Percentiles rank a stretch among this genome's conserved stretches.
These are phyloP conservation scores for Fusarium zealandicum DNA, from an alignment of 2,329 filamentous ascomycete genomes.

Conservation along the genomic window DNA sequence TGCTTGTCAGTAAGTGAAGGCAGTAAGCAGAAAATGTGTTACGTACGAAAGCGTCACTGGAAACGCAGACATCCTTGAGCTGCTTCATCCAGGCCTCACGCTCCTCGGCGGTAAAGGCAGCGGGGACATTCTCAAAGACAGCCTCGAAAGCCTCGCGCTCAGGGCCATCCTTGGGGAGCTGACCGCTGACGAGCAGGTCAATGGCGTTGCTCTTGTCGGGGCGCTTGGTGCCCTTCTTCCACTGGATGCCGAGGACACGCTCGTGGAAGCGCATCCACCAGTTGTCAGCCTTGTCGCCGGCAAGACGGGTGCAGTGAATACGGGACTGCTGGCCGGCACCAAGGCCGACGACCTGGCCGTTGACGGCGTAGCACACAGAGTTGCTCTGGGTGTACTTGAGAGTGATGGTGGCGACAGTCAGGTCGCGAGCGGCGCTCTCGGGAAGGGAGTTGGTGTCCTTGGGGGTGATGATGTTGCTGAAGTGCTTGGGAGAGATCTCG, in stretches of 20 bases:
- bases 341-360: slow-evolving; percentile 92
- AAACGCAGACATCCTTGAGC: slow-evolving; percentile 82
- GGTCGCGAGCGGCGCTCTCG: slow-evolving; percentile 83
- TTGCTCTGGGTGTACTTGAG: slow-evolving; percentile 99
- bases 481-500: slow-evolving; percentile 83
- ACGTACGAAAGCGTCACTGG: slow-evolving; percentile 93
- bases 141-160: slow-evolving; percentile 88
- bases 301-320: slow-evolving; percentile 97
- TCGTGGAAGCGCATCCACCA: slow-evolving; percentile 99
- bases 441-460: slow-evolving; percentile 78
- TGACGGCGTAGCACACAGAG: slow-evolving; percentile 95
- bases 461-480: slow-evolving; percentile 84
- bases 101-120: slow-evolving; percentile 83
- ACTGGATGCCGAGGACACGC: slow-evolving; percentile 85
- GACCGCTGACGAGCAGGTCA: slow-evolving; percentile 89
- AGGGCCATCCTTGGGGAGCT: slow-evolving; percentile 81
- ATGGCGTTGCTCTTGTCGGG: slow-evolving; percentile 98
- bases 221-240: slow-evolving; percentile 97
- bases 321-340: slow-evolving; percentile 96
- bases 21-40: background rate
- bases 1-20: slow-evolving; percentile 33
- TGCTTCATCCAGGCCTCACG: slow-evolving; percentile 84
- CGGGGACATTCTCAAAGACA: slow-evolving; percentile 88
- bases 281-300: slow-evolving; percentile 98
- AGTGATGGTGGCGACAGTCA: slow-evolving; percentile 94